phyloP scores from a whole-genome alignment of 345 rosid species.

The Aquilaria sinensis region DNA sequence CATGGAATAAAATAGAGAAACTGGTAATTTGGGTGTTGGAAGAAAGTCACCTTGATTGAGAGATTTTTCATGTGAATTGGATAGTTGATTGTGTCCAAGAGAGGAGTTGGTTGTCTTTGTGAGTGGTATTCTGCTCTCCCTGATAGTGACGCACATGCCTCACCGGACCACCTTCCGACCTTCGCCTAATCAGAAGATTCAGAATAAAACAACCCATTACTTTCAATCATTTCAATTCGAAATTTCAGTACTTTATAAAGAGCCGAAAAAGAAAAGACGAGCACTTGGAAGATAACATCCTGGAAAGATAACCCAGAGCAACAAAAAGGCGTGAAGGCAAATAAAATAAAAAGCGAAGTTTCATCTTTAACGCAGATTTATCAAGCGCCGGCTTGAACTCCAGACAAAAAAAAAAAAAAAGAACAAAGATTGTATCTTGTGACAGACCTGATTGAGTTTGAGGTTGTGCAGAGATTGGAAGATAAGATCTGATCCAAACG shows the following conservation, averaged over 20 bases:
- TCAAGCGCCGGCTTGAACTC: too few relatives aligned
- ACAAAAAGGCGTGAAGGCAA: not conserved
- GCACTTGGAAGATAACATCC: too few relatives aligned
- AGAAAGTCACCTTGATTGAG: constrained; percentile 46
- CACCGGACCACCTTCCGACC: constrained; percentile 41
- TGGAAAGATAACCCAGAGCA: too few relatives aligned
- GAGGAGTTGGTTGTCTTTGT: constrained; percentile 81
- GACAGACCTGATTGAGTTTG: constrained; percentile 35
- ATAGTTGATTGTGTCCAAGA: constrained; percentile 83
- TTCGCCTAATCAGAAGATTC: constrained; percentile 26
- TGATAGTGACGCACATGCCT: constrained; percentile 66
- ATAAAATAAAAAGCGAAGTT: not conserved
- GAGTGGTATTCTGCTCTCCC: constrained; percentile 69
- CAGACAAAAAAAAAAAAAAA: not conserved
- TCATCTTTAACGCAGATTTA: too few relatives aligned
- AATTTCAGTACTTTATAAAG: constrained; percentile 2
- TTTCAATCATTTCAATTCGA: constrained; percentile 7
- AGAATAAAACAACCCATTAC: constrained; percentile 11
- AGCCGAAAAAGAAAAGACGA: not conserved
- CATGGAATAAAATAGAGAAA: not conserved
- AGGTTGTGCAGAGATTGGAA: constrained; percentile 21
- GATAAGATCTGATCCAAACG: constrained; percentile 43
- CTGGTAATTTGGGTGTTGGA: too few relatives aligned
- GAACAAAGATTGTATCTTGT: constrained; percentile 8
- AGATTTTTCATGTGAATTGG: constrained; percentile 98